Evolutionary conservation across 176 grass and related monocot species (phyloP).

Genomic region (Avena insularis): DNA sequence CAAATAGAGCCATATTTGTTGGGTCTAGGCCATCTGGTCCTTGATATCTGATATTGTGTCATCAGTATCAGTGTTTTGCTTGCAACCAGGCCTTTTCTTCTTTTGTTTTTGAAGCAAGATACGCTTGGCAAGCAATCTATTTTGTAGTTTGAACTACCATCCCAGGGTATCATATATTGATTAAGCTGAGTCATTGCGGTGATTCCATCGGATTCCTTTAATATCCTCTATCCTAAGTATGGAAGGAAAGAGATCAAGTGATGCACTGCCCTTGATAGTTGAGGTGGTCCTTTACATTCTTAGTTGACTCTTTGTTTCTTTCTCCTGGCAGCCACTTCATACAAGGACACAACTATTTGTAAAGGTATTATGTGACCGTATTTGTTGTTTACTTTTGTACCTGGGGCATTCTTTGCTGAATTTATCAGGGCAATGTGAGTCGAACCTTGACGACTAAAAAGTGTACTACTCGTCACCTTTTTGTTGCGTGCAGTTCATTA

Average conservation of each 20-base stretch:
- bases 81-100: not conserved
- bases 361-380: constrained; percentile 60
- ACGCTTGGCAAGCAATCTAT: not conserved
- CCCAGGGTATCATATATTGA: too few relatives aligned
- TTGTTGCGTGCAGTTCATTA: constrained; percentile 75
- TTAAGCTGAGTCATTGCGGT: too few relatives aligned
- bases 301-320: constrained; percentile 33
- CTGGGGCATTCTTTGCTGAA: constrained; percentile 31
- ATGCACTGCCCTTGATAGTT: not conserved
- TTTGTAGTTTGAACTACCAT: too few relatives aligned
- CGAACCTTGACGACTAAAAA: not conserved
- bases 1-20: not conserved
- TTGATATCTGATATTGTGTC: not conserved
- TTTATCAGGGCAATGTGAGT: not conserved
- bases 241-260: not conserved
- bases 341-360: constrained; percentile 80
- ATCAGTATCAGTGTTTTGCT: not conserved
- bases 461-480: not conserved
- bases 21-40: not conserved
- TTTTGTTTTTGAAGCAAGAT: not conserved
- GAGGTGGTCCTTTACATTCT: not conserved
- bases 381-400: constrained; percentile 14
- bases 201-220: too few relatives aligned
- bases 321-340: constrained; percentile 74
- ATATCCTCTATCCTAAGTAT: too few relatives aligned